Evolutionary conservation across 2,329 filamentous ascomycete species (phyloP), one percentile per base, ranked within the genome.

Genomic region (Aureobasidium sp.): DNA sequence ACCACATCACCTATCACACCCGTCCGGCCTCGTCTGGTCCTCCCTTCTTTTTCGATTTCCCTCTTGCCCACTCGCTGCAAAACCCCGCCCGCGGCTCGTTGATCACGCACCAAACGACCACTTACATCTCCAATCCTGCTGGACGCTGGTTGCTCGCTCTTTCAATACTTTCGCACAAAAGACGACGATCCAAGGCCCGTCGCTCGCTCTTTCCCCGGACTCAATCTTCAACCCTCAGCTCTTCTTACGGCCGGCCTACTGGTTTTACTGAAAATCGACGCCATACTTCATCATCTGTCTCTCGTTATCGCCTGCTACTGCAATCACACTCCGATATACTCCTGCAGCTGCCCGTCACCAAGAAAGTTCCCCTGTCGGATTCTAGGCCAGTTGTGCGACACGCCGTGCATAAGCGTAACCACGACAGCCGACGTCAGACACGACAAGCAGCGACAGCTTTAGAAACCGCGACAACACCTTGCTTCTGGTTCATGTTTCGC

Each of bases 361-460:
- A 47, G 42, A 14, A 42, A 54, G 24, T 39, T 48, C 42, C 42
- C 54, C 40, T 48, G 31, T 47, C 37, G n/a, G 22, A 44, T 56
- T 42, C 52, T 39, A 31, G 52, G 14, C 54, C 44, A 59, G 42
- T 31, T 31, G 54, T 59, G 40, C 54, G 29, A 59, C 54, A 37
- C 54, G 42, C 37, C 54, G 54, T 59, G 54, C 54, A 48, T 59
- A 59, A 48, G 54, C 54, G 53, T 59, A 48, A 44, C 39, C 57
- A 60, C 57, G 37, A 60, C 57, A 60, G n/a, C 14, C 54, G 31
- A 59, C 54, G 42, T 59, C 44, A 48, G 54, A 59, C 54, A 59
- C n/a, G n/a, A 44, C 37, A 24, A 58, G 40, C 40, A 57, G 53
- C 53, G 14, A 47, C 53, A 57, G 27, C 52, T 11, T 40, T 42